Evolutionary conservation across 768 basidiomycete species (phyloP), one percentile per base, ranked within the genome.

Genomic region (Boletus rufocinnamomeus): DNA sequence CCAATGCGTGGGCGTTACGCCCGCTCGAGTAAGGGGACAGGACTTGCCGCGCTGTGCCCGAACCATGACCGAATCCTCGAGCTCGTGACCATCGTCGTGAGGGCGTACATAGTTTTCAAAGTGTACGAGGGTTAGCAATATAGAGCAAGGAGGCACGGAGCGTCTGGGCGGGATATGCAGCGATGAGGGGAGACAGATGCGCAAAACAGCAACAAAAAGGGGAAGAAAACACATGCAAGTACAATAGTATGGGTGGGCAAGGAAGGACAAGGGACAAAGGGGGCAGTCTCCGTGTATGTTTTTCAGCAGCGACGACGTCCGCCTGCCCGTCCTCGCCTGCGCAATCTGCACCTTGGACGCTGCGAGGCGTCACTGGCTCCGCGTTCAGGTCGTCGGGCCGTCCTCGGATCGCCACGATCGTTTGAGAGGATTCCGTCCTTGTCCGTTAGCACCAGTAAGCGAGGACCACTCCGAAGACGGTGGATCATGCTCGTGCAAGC

Each of bases 391-490:
- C 21, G 48, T 56, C 62, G 2, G 67, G 70, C 35, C 41, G 34
- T 70, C 28, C n/a, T n/a, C n/a, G n/a, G n/a, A n/a, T n/a, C 28
- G 6, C 72, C 65, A n/a, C 16, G 70, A 43, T 23, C 72, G 71
- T 49, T 72, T 72, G 25, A 52, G 66, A 8, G 63, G 65, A 40
- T 64, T 68, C 0, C 43, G 40, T 14, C 52, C 52, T 4, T 62
- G 69, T 14, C 63, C 63, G 19, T 68, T 70, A 11, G 66, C 63
- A 44, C 69, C 69, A 41, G 65, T 58, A 2, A 73, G 68, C 3
- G 68, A 72, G 9, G 71, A 69, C 70, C 71, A 69, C 14, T 60
- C 64, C 2, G 69, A 67, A 4, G 54, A 23, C 4, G 66, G 67
- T n/a, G 62, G 65, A 11, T 67, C 61, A 6, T 56, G 63, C 2